phyloP scores from a whole-genome alignment of 495 filamentous ascomycete species.

The Xanthoparmelia taractica region DNA sequence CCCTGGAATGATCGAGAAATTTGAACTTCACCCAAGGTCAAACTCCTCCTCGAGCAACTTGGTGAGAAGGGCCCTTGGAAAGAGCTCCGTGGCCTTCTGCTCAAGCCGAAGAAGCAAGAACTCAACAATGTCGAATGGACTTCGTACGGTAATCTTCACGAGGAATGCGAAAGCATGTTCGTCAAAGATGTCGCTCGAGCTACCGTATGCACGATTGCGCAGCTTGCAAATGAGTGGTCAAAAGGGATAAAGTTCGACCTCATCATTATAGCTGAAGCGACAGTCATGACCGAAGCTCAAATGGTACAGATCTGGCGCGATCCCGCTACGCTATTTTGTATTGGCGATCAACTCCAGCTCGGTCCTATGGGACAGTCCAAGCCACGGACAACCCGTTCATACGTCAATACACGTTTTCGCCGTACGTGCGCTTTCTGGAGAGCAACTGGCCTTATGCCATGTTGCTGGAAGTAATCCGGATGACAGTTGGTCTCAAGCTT shows the following conservation, averaged over 20 bases:
- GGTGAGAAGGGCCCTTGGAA: neutral
- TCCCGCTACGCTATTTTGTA: rapidly evolving
- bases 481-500: neutral
- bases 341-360: neutral
- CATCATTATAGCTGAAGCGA: neutral
- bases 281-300: neutral
- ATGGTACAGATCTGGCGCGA: neutral
- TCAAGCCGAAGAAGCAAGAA: neutral
- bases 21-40: neutral
- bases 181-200: neutral
- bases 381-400: neutral
- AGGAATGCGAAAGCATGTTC: neutral
- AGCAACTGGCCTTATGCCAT: neutral
- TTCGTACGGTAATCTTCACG: neutral
- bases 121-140: neutral
- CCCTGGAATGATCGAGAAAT: neutral
- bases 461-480: neutral
- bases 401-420: neutral
- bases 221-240: neutral
- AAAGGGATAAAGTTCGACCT: neutral
- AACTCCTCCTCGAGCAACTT: neutral
- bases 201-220: neutral
- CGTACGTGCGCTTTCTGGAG: neutral
- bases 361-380: neutral
- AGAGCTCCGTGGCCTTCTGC: neutral